phyloP scores from a whole-genome alignment of 225 moss, liverwort and hornwort species.

The Climacium dendroides region DNA sequence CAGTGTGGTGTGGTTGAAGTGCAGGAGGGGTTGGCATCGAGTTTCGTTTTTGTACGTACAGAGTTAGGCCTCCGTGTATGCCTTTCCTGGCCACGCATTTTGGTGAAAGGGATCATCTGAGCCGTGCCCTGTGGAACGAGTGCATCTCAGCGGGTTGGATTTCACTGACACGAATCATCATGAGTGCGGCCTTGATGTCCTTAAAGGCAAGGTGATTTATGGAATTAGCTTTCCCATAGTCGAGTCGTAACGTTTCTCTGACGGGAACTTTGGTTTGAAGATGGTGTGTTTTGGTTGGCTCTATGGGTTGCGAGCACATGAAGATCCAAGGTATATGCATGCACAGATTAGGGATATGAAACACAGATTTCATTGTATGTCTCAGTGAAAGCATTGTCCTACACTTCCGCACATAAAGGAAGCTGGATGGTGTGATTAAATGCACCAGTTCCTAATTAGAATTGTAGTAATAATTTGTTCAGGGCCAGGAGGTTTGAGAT shows the following conservation, averaged over 20 bases:
- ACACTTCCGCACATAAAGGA: neutral
- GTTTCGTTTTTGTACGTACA: neutral
- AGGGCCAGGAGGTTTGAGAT: neutral
- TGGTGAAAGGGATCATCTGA: neutral
- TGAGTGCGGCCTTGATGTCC: too few relatives aligned
- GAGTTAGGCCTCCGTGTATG: neutral
- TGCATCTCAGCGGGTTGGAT: neutral
- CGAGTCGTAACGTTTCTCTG: neutral
- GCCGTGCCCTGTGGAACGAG: fast-evolving
- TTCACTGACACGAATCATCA: neutral
- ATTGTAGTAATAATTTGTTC: neutral
- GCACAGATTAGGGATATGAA: neutral
- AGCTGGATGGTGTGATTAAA: neutral
- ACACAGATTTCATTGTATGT: neutral
- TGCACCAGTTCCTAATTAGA: neutral
- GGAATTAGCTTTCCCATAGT: neutral
- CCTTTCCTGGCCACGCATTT: neutral
- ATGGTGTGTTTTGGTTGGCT: neutral
- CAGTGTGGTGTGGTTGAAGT: neutral
- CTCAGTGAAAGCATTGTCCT: neutral
- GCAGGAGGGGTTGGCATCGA: neutral
- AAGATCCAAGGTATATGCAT: neutral
- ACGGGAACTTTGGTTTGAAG: neutral
- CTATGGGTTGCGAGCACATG: neutral
- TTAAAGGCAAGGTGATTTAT: neutral